These are phyloP conservation scores for Serendipita sp. DNA, from an alignment of 1,284 basidiomycete species.

Conservation along the genomic window DNA sequence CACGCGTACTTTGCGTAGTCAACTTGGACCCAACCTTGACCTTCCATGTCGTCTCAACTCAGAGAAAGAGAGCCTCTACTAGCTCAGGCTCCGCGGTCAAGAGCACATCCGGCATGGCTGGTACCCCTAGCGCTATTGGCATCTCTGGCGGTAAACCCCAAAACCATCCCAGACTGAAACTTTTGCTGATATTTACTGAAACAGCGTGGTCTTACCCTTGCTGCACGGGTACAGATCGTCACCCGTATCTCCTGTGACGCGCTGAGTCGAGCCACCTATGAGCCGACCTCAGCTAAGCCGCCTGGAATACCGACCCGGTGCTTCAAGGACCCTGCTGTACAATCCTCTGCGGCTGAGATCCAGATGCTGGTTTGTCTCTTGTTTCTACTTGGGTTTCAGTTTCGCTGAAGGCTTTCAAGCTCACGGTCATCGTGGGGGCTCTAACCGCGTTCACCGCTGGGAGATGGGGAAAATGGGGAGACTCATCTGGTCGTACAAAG, in stretches of 20 bases:
- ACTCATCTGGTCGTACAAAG: constrained; percentile 60
- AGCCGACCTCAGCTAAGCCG: constrained; percentile 28
- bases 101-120: constrained; percentile 28
- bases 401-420: constrained; percentile 15
- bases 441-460: constrained; percentile 74
- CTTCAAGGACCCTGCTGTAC: constrained; percentile 46
- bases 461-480: constrained; percentile 77
- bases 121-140: constrained; percentile 58
- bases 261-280: constrained; percentile 25
- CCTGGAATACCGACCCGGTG: constrained; percentile 37
- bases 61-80: background rate
- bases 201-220: constrained; percentile 65
- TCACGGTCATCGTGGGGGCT: constrained; percentile 63
- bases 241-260: constrained; percentile 59
- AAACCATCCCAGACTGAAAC: background rate
- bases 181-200: constrained; percentile 9
- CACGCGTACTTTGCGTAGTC: background rate
- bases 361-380: constrained; percentile 33
- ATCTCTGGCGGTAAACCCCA: constrained; percentile 41
- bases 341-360: constrained; percentile 48
- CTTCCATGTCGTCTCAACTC: background rate
- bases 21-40: constrained; percentile 2
- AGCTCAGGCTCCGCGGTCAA: background rate
- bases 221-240: constrained; percentile 60
- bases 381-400: constrained; percentile 23